A percentile compares a stretch with the other conserved stretches of the same genome.
These are phyloP conservation scores for Ascosphaera apis DNA, from an alignment of 2,329 filamentous ascomycete species.

Conservation along the genomic window DNA sequence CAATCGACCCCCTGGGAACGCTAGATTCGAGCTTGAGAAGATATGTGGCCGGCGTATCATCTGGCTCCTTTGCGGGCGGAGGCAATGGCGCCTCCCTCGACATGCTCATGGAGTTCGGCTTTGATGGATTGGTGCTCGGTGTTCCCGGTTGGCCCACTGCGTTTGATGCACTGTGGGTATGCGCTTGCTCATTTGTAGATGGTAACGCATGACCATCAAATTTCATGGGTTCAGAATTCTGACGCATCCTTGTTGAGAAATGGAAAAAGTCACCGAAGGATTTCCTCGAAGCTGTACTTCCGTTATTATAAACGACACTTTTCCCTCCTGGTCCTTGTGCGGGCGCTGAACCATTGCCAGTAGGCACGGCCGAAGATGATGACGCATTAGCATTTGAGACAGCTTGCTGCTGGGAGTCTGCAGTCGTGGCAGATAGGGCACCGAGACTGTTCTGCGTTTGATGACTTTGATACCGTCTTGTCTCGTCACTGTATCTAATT, in stretches of 20 bases:
- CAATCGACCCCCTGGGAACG: constrained; percentile 60
- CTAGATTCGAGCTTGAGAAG: constrained; percentile 61
- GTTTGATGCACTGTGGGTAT: constrained; percentile 34
- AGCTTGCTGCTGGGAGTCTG: constrained; percentile 15
- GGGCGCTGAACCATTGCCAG: background rate
- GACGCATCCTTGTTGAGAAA: constrained; percentile 49
- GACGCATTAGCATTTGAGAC: constrained; percentile 46
- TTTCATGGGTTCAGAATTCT: constrained; percentile 51
- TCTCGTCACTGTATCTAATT: background rate
- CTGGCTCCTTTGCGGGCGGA: constrained; percentile 43
- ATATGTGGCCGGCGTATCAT: constrained; percentile 78
- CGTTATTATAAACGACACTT: background rate
- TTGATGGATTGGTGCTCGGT: constrained; percentile 47
- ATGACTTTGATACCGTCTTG: background rate
- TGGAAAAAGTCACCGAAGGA: constrained; percentile 81
- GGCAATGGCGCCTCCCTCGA: constrained; percentile 50
- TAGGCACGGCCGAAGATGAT: constrained; percentile 14
- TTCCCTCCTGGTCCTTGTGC: background rate
- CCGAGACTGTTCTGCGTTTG: background rate
- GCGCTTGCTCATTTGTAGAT: background rate
- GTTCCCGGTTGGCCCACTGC: constrained; percentile 37
- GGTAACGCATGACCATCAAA: constrained; percentile 13
- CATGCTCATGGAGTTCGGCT: constrained; percentile 62
- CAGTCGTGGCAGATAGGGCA: background rate
- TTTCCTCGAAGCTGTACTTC: constrained; percentile 52